phyloP scores from a whole-genome alignment of 305 asterid species.

The Striga hermonthica region DNA sequence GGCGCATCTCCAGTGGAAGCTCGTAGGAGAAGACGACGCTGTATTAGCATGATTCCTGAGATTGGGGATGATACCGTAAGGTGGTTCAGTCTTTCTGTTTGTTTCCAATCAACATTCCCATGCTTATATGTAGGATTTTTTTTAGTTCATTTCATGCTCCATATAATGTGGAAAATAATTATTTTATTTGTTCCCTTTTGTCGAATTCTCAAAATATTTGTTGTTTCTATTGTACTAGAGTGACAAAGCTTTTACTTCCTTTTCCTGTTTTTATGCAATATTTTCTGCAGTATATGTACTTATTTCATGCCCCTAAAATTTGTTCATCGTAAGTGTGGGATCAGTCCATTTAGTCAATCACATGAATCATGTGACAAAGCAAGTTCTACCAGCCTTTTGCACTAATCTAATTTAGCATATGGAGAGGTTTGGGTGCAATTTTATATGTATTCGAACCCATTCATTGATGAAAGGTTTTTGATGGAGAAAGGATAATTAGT shows the following conservation, averaged over 20 bases:
- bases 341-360: not conserved
- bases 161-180: too few relatives aligned
- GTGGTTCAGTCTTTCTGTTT: constrained; percentile 29
- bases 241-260: too few relatives aligned
- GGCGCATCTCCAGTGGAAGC: constrained; percentile 76
- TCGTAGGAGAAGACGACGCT: constrained; percentile 83
- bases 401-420: constrained; percentile 15
- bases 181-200: too few relatives aligned
- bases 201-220: too few relatives aligned
- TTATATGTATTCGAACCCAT: too few relatives aligned
- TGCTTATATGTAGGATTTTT: too few relatives aligned
- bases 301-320: not conserved
- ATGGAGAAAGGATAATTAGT: too few relatives aligned
- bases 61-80: constrained; percentile 97
- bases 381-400: constrained; percentile 18
- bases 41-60: constrained; percentile 96
- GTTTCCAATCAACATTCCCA: too few relatives aligned
- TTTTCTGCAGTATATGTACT: constrained; percentile 8
- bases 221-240: too few relatives aligned
- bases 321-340: not conserved
- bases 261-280: constrained; percentile 14
- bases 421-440: too few relatives aligned
- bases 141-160: too few relatives aligned
- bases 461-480: too few relatives aligned
- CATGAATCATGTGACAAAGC: constrained; percentile 27